These are phyloP conservation scores for Fusarium protoensiforme DNA, from an alignment of 2,329 filamentous ascomycete species.

Conservation along the genomic window DNA sequence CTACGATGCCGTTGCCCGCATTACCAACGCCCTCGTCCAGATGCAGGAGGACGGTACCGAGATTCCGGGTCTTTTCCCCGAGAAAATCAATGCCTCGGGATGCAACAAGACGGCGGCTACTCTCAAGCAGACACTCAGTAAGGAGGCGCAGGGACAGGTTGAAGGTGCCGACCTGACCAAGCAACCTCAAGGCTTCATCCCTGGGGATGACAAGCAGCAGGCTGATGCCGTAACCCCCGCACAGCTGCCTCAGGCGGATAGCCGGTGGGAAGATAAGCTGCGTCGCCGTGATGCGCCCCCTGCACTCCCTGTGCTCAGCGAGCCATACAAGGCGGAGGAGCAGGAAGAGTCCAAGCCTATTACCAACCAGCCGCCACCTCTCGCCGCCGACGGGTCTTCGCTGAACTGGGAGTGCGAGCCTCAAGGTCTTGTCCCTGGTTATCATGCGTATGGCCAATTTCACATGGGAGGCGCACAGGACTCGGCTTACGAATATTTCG, in stretches of 20 bases:
- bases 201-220: neutral
- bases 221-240: constrained; percentile 8
- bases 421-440: constrained; percentile 66
- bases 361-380: constrained; percentile 39
- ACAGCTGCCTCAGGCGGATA: constrained; percentile 25
- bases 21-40: constrained; percentile 82
- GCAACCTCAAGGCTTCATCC: constrained; percentile 44
- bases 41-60: constrained; percentile 76
- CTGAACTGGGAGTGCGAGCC: constrained; percentile 63
- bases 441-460: constrained; percentile 59
- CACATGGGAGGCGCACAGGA: constrained; percentile 75
- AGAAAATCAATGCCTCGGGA: constrained; percentile 80
- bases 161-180: constrained; percentile 45
- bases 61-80: constrained; percentile 84
- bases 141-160: constrained; percentile 49
- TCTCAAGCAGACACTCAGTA: constrained; percentile 44
- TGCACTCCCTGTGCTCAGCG: neutral
- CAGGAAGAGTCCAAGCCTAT: neutral
- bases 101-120: constrained; percentile 70
- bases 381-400: constrained; percentile 49
- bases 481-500: constrained; percentile 78
- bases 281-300: constrained; percentile 18
- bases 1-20: constrained; percentile 88
- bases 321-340: neutral
- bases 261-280: constrained; percentile 35